Percentiles rank a stretch among this genome's conserved stretches.
These are phyloP conservation scores for Trifolium subterraneum DNA, from an alignment of 306 rosid genomes.

Conservation along the genomic window DNA sequence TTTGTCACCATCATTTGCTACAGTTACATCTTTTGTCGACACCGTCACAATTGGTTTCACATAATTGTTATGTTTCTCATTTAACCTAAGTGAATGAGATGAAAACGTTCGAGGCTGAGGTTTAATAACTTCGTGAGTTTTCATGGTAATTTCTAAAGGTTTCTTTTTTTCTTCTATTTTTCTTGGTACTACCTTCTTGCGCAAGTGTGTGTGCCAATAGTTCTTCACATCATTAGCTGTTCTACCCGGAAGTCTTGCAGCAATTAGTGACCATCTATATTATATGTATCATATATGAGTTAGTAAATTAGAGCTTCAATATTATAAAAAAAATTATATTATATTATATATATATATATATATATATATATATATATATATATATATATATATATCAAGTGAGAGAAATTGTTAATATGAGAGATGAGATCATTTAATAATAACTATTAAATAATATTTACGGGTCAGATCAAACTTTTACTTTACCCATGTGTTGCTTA, in stretches of 20 bases:
- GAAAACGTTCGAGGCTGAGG: conserved; percentile 29
- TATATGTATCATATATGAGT: too few relatives aligned
- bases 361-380: too few relatives aligned
- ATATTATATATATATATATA: too few relatives aligned
- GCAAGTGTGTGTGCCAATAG: conserved; percentile 12
- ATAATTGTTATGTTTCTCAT: background rate
- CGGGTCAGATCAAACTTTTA: too few relatives aligned
- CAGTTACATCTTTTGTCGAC: background rate
- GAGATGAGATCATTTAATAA: too few relatives aligned
- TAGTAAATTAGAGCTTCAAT: too few relatives aligned
- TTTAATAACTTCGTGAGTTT: conserved; percentile 5
- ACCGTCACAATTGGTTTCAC: background rate
- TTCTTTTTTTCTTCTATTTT: background rate
- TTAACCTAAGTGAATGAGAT: background rate
- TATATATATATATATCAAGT: too few relatives aligned
- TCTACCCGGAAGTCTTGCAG: background rate
- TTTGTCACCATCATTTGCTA: background rate
- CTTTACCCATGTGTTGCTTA: too few relatives aligned
- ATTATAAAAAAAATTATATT: too few relatives aligned
- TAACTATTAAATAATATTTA: too few relatives aligned
- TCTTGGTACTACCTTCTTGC: background rate
- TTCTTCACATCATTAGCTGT: conserved; percentile 24
- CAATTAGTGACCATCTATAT: conserved; percentile 17
- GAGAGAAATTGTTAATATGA: too few relatives aligned
- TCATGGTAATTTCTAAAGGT: background rate